These are phyloP conservation scores for Hydrangea macrophylla DNA, from an alignment of 148 eudicot genomes.

Conservation along the genomic window DNA sequence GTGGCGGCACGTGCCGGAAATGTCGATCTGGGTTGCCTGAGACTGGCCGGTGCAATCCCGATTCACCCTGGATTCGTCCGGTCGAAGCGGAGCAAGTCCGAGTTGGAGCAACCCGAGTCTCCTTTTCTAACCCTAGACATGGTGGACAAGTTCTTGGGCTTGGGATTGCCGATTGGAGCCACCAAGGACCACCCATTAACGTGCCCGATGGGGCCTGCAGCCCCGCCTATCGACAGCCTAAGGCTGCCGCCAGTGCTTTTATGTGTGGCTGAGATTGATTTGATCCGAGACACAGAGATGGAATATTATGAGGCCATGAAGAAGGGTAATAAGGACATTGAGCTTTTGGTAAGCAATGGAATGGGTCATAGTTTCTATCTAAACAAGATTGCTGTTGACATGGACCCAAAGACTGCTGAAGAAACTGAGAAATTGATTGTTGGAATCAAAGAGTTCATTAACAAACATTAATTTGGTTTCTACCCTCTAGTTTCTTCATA, in stretches of 20 bases:
- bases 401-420: slow-evolving; percentile 39
- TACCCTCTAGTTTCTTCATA: too few species aligned
- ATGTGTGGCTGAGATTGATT: slow-evolving; percentile 72
- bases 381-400: slow-evolving; percentile 63
- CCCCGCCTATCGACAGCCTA: slow-evolving; percentile 41
- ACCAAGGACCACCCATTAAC: slow-evolving; percentile 74
- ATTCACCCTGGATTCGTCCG: slow-evolving; percentile 73
- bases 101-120: slow-evolving; percentile 64
- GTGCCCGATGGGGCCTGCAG: slow-evolving; percentile 73
- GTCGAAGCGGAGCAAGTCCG: slow-evolving; percentile 60
- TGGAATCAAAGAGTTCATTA: slow-evolving; percentile 49
- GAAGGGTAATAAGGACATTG: slow-evolving; percentile 51
- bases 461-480: slow-evolving; percentile 29
- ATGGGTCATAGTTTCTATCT: slow-evolving; percentile 75
- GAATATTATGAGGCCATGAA: slow-evolving; percentile 73
- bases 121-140: slow-evolving; percentile 77
- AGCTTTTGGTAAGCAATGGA: slow-evolving; percentile 44
- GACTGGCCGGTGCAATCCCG: slow-evolving; percentile 54
- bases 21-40: slow-evolving; percentile 31
- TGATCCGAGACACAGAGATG: slow-evolving; percentile 73
- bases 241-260: slow-evolving; percentile 53
- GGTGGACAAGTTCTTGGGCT: slow-evolving; percentile 65
- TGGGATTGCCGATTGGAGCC: slow-evolving; percentile 62
- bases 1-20: slow-evolving; percentile 58
- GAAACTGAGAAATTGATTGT: slow-evolving; percentile 41